Evolutionary conservation across 179 eudicot species (phyloP), one percentile per base, ranked within the genome.

Genomic region (Beta corolliflora): DNA sequence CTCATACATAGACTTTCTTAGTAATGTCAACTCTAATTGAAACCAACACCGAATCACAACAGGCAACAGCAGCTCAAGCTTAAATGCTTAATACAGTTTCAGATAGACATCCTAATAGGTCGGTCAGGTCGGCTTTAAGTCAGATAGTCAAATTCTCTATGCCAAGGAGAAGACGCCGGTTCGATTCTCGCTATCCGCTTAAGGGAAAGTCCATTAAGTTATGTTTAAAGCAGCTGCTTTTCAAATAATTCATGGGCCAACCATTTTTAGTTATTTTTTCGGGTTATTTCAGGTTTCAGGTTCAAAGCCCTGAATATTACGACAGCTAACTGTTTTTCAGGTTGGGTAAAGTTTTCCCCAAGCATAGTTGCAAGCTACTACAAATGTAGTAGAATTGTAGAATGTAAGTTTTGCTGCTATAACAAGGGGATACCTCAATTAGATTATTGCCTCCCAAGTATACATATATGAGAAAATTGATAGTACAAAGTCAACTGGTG

Each of bases 1-100:
- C 52, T 9, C 0, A 5, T 48, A 7, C 4, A 50, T 70, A 21
- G 41, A 45, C 16, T 70, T 50, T 50, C 76, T 14, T 13, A 72
- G 60, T 72, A 50, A 72, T 72, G 60, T 72, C 76, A 72, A 71
- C 14, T 53, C 60, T 2, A 50, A 71, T 29, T n/a, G 74, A 44
- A 2, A 15, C n/a, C 7, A 46, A 36, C 48, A 68, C 4, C 46
- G 14, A 66, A 29, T 11, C 18, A 25, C 1, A 68, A 68, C n/a
- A 68, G 4, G 6, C 0, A 68, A 5, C 48, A 36, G 15, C 52
- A 36, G 15, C 52, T 68, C 7, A 3, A 11, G 50, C 21, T 41
- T 36, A 25, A 25, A 3, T 4, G 50, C 21, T 41, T 7, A 44
- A 41, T 36, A 68, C 52, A 18, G 23, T 15, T 68, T 68, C 52